A percentile compares a stretch with the other conserved stretches of the same genome.
phyloP scores from a whole-genome alignment of 208 protist species.

The Naegleria fowleri region DNA sequence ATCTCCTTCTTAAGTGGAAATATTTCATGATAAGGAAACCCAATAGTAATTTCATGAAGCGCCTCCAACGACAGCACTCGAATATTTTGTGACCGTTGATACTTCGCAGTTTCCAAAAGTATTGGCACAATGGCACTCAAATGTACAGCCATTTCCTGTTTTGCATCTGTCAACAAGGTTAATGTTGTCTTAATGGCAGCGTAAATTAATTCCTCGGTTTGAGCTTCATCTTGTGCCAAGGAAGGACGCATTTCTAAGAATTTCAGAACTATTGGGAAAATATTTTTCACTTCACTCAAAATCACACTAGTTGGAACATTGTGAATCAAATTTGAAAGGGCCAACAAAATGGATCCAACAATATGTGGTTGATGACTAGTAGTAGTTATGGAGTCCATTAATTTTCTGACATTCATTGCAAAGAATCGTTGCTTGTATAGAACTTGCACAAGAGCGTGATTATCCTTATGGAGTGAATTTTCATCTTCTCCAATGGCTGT shows the following conservation, averaged over 20 bases:
- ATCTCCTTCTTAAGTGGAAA: not conserved
- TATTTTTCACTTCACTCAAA: not conserved
- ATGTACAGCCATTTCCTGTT: not conserved
- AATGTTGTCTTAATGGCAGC: not conserved
- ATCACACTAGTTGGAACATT: not conserved
- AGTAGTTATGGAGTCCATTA: not conserved
- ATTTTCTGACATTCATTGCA: not conserved
- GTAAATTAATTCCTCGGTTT: not conserved
- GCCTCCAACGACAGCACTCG: not conserved
- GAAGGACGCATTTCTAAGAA: not conserved
- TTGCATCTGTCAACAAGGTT: not conserved
- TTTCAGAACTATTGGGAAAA: constrained; percentile 11
- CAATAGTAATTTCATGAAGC: not conserved
- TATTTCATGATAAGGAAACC: not conserved
- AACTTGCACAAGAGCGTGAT: not conserved
- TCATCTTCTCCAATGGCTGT: not conserved
- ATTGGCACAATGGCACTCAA: not conserved
- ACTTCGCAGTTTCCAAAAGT: not conserved
- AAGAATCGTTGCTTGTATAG: constrained; percentile 26
- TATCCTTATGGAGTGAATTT: not conserved
- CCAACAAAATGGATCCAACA: not conserved
- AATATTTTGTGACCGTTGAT: not conserved
- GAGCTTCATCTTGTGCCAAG: not conserved
- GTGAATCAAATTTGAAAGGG: not conserved
- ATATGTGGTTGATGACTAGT: not conserved